Evolutionary conservation across 768 basidiomycete genomes (phyloP), one percentile per base, ranked within the genome.

Genomic region (Leccinum ochraceum): DNA sequence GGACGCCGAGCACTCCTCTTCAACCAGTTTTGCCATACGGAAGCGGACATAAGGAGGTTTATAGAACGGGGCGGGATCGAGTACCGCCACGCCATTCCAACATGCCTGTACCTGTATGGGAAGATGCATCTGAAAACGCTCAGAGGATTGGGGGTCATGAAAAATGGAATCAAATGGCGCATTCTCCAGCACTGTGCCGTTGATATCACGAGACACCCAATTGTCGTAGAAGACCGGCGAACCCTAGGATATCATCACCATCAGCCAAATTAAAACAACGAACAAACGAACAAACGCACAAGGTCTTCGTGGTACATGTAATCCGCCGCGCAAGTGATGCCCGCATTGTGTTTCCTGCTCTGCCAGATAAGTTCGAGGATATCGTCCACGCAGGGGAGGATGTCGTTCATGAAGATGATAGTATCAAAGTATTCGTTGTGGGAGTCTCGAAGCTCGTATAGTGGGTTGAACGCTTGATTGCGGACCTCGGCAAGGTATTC

Each of bases 401-500:
- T 89, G 75, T 99, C 97, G 83, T 99, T 99, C 95, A 98, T 98
- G 83, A 99, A 99, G 61, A 98, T 80, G 78, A 99, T 92, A 39
- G 89, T 86, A 78, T 99, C 96, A 66, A 98, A 99, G 67, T 92
- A 89, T 76, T 98, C 96, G 71, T 90, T 90, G 71, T 95, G 88
- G 26, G 88, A 78, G 72, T 97, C 95, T 44, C 97, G 83, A 39
- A 97, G 83, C 70, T 98, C 97, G 77, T 96, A 91, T 24, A 98
- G 80, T 1, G 97, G 97, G 2, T 92, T 94, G 73, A 99, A 92
- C 14, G 97, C 97, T 28, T 94, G 89, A 74, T 99, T 98, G 61
- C 97, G 91, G n/a, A 99, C 96, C 72, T 99, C 96, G n/a, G 97
- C 97, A 56, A 99, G 88, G 78, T 99, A 99, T 76, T 99, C 97